Percentiles rank a stretch among this genome's conserved stretches.
Evolutionary conservation across 2,329 filamentous ascomycete species (phyloP).

Genomic region (Pochonia chlamydosporia): DNA sequence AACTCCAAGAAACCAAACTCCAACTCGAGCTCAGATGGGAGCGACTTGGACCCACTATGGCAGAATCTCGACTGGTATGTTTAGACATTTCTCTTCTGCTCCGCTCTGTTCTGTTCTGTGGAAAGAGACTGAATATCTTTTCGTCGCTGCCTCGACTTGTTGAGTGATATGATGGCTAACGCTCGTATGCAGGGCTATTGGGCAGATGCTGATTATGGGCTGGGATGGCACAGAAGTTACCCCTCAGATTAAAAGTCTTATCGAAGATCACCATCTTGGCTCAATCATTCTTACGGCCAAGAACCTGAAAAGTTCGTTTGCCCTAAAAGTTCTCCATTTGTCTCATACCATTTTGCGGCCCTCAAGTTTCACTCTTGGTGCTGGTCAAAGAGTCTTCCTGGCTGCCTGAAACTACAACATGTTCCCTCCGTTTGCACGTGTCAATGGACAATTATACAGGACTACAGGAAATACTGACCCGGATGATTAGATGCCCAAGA

Average conservation of each 20-base stretch:
- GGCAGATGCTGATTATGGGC: constrained; percentile 76
- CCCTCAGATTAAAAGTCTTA: constrained; percentile 73
- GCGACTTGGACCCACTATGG: constrained; percentile 57
- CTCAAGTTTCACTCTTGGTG: no score
- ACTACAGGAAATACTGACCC: constrained; percentile 15
- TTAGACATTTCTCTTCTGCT: background rate
- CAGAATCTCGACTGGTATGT: constrained; percentile 71
- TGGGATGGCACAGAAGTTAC: constrained; percentile 82
- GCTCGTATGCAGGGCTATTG: constrained; percentile 52
- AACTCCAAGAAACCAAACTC: constrained; percentile 18
- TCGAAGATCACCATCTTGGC: constrained; percentile 80
- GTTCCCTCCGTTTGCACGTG: no score
- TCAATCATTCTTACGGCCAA: constrained; percentile 81
- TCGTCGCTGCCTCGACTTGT: no score
- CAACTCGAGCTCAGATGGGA: constrained; percentile 12
- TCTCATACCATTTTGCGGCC: no score
- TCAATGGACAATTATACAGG: no score
- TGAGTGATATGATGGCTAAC: background rate
- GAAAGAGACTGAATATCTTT: background rate
- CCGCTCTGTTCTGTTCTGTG: background rate
- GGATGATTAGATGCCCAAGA: constrained; percentile 72
- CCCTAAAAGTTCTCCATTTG: no score
- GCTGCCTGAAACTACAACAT: no score
- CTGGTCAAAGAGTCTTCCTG: no score
- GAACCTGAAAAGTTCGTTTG: constrained; percentile 68